phyloP scores from a whole-genome alignment of 2,329 filamentous ascomycete species.

The Beauveria scarabaeidicola region DNA sequence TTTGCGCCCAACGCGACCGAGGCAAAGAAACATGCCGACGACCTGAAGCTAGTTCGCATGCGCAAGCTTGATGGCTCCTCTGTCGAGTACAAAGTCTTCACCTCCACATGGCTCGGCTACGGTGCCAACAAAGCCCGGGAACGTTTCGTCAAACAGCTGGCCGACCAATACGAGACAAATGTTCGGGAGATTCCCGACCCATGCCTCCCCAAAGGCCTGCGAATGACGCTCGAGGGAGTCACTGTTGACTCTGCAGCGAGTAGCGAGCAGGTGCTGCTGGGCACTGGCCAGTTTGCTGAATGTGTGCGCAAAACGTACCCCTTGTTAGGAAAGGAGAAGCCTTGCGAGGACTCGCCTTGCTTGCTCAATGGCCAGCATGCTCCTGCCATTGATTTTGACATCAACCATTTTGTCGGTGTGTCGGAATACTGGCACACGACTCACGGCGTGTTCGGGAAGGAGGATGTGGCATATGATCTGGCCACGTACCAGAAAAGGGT shows the following conservation, averaged over 20 bases:
- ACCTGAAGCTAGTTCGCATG: slow-evolving; percentile 78
- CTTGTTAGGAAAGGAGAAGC: slow-evolving; percentile 78
- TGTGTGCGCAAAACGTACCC: slow-evolving; percentile 78
- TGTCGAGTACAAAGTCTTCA: slow-evolving; percentile 82
- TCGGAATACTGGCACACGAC: slow-evolving; percentile 99
- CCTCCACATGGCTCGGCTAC: slow-evolving; percentile 93
- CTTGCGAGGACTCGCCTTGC: slow-evolving; percentile 76
- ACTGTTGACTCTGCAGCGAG: slow-evolving; percentile 29
- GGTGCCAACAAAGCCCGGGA: slow-evolving; percentile 89
- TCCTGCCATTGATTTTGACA: slow-evolving; percentile 89
- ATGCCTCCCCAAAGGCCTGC: slow-evolving; percentile 73
- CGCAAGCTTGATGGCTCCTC: slow-evolving; percentile 71
- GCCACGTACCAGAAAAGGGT: slow-evolving; percentile 82
- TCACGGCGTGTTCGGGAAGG: slow-evolving; percentile 79
- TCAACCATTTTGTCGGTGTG: slow-evolving; percentile 96
- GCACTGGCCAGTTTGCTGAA: slow-evolving; percentile 80
- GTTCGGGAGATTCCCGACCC: slow-evolving; percentile 74
- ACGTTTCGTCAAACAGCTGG: slow-evolving; percentile 71
- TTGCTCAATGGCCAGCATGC: slow-evolving; percentile 86
- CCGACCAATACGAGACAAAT: slow-evolving; percentile 53
- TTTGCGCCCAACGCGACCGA: slow-evolving; percentile 94
- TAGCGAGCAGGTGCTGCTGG: slow-evolving; percentile 51
- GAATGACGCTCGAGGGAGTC: slow-evolving; percentile 64
- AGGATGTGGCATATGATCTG: slow-evolving; percentile 80
- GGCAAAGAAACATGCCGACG: slow-evolving; percentile 77